These are phyloP conservation scores for Russula brevipes DNA, from an alignment of 768 basidiomycete genomes.

Conservation along the genomic window DNA sequence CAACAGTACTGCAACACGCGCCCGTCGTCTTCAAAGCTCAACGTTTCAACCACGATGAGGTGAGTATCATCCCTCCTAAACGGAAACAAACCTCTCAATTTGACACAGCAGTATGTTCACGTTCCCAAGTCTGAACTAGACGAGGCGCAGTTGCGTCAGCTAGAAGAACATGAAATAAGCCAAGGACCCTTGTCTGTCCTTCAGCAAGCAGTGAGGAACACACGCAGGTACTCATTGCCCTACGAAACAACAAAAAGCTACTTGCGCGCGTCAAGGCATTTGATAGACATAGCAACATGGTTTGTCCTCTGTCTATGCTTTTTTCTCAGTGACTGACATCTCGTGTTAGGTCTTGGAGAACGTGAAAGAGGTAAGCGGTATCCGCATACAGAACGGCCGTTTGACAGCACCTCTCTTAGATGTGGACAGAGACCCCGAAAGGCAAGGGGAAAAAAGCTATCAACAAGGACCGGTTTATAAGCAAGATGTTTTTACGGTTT, in stretches of 20 bases:
- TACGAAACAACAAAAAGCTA: constrained; percentile 98
- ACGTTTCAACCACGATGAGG: constrained; percentile 22
- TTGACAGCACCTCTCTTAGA: constrained; percentile 43
- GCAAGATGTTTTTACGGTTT: constrained; percentile 95
- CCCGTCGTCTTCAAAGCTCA: too few relatives aligned
- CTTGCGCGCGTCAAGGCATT: constrained; percentile 96
- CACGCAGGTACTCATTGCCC: constrained; percentile 93
- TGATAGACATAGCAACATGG: constrained; percentile 99
- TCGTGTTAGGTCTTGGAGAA: constrained; percentile 81
- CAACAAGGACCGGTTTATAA: constrained; percentile 99
- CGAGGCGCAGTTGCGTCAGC: constrained; percentile 89
- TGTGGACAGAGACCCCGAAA: constrained; percentile 99
- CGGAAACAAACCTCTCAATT: background rate
- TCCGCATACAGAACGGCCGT: background rate
- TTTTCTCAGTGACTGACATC: constrained; percentile 15
- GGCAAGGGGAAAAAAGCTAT: constrained; percentile 98
- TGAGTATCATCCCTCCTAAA: background rate
- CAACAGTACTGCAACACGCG: background rate
- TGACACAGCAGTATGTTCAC: constrained; percentile 87
- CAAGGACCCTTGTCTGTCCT: constrained; percentile 95
- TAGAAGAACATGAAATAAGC: constrained; percentile 98
- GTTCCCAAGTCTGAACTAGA: constrained; percentile 96
- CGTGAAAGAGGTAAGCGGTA: constrained; percentile 77
- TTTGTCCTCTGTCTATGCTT: constrained; percentile 34
- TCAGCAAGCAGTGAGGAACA: constrained; percentile 98